These are phyloP conservation scores for baker's yeast (Saccharomyces cerevisiae) DNA, from an alignment of 805 yeast genomes.

Conservation along the genomic window DNA sequence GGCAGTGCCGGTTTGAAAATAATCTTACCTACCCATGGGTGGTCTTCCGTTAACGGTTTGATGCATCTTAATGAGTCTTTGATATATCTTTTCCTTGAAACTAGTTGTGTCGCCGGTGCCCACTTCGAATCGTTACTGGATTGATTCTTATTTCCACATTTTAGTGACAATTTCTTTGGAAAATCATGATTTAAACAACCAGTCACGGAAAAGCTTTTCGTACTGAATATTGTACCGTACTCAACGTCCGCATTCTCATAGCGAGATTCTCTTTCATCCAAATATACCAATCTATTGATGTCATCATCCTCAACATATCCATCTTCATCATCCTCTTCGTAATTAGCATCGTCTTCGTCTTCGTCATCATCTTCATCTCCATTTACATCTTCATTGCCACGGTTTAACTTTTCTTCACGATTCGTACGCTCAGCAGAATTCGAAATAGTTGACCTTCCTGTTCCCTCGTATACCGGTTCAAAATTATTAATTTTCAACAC, in stretches of 20 bases:
- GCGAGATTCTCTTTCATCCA: slow-evolving; percentile 24
- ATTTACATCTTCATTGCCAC: slow-evolving; percentile 10
- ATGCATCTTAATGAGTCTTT: slow-evolving; percentile 52
- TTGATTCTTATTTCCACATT: neutral
- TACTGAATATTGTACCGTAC: neutral
- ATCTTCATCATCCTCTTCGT: slow-evolving; percentile 11
- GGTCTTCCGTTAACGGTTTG: slow-evolving; percentile 43
- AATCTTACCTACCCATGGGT: slow-evolving; percentile 45
- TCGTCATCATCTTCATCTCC: slow-evolving; percentile 6
- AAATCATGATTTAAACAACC: neutral
- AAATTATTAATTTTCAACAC: neutral
- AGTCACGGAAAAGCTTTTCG: neutral
- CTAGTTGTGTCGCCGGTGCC: slow-evolving; percentile 38
- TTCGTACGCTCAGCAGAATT: neutral
- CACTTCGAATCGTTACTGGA: slow-evolving; percentile 33
- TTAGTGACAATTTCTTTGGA: neutral
- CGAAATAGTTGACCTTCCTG: neutral
- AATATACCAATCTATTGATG: slow-evolving; percentile 14
- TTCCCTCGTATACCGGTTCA: neutral
- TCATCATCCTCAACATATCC: slow-evolving; percentile 9
- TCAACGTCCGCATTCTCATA: slow-evolving; percentile 5
- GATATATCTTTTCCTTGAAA: slow-evolving; percentile 35
- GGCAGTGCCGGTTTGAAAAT: slow-evolving; percentile 29
- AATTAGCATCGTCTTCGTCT: slow-evolving; percentile 16
- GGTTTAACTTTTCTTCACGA: neutral